Conservation (phyloP, 2,329 filamentous ascomycete genomes). For the Cladosporium sp. region DNA sequence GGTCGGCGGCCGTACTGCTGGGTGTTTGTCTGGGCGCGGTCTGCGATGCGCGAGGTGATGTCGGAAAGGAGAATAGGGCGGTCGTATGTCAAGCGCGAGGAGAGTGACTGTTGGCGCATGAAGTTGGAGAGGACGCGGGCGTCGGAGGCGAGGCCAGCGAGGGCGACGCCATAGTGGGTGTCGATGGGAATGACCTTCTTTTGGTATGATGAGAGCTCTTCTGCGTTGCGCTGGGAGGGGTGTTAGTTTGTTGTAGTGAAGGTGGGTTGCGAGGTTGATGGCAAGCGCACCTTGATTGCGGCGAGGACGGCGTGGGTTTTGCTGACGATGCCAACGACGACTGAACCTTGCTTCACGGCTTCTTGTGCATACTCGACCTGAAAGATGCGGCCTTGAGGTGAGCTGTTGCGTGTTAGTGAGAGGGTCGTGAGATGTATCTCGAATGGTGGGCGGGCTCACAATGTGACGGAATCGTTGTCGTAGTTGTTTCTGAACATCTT, state of each 20-base stretch:
- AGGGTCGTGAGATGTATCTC: not conserved
- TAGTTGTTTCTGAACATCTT: conserved; percentile 99
- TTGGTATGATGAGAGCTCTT: conserved; percentile 99
- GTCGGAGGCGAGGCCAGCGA: conserved; percentile 94
- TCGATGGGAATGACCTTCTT: conserved; percentile 98
- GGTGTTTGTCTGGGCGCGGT: conserved; percentile 96
- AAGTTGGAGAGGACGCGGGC: conserved; percentile 99
- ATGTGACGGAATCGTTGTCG: conserved; percentile 99
- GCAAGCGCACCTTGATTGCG: conserved; percentile 75
- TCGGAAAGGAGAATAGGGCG: conserved; percentile 86
- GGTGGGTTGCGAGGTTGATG: not conserved
- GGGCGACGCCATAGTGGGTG: conserved; percentile 90
- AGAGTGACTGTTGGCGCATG: conserved; percentile 98
- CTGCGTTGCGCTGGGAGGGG: conserved; percentile 76
- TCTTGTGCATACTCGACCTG: conserved; percentile 99
- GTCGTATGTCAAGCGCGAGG: conserved; percentile 91
- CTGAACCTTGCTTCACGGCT: conserved; percentile 97
- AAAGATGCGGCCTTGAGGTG: conserved; percentile 97
- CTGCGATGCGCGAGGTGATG: conserved; percentile 86
- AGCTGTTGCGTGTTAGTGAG: conserved; percentile 55
- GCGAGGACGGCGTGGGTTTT: conserved; percentile 96
- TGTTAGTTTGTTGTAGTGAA: not conserved
- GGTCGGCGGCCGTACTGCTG: conserved; percentile 95
- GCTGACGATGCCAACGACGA: conserved; percentile 94
- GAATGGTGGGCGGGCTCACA: conserved; percentile 56